Conservation (phyloP, 2,329 filamentous ascomycete species). For the Aureobasidium sp. region DNA sequence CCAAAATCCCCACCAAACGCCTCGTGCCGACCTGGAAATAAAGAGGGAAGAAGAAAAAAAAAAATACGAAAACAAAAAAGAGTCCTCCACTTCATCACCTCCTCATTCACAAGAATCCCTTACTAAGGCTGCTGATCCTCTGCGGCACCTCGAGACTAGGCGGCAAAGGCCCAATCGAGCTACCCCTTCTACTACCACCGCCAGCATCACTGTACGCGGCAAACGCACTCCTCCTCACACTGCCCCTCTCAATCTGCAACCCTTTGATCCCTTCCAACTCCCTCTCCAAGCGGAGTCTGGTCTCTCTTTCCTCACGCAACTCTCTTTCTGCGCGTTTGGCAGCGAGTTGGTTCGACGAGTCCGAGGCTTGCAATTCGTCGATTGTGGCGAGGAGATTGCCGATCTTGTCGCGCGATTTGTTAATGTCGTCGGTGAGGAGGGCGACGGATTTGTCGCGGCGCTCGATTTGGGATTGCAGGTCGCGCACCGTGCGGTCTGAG, state of each 20-base stretch:
- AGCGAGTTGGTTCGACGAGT: constrained; percentile 72
- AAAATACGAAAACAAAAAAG: constrained; percentile 1
- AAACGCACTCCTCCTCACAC: constrained; percentile 26
- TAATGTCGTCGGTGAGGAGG: constrained; percentile 74
- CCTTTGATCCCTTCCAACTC: constrained; percentile 79
- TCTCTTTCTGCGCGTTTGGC: constrained; percentile 84
- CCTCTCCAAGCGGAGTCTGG: constrained; percentile 70
- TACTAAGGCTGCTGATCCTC: constrained; percentile 39
- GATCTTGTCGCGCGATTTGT: constrained; percentile 80
- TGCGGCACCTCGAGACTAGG: constrained; percentile 31
- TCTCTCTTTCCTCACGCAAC: constrained; percentile 81
- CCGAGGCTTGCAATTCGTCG: constrained; percentile 84
- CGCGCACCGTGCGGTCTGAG: constrained; percentile 87
- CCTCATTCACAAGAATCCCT: constrained; percentile 44
- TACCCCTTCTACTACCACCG: constrained; percentile 37
- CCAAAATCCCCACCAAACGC: not conserved
- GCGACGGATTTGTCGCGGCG: constrained; percentile 81
- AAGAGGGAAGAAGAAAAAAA: no score
- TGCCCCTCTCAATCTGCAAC: constrained; percentile 56
- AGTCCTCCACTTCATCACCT: not conserved
- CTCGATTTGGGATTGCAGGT: constrained; percentile 85
- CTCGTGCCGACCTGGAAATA: not conserved
- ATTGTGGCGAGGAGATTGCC: constrained; percentile 85
- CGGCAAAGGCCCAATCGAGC: constrained; percentile 33
- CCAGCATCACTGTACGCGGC: constrained; percentile 39